Conservation (phyloP, 1,284 basidiomycete species). For the Heterobasidion occidentale region DNA sequence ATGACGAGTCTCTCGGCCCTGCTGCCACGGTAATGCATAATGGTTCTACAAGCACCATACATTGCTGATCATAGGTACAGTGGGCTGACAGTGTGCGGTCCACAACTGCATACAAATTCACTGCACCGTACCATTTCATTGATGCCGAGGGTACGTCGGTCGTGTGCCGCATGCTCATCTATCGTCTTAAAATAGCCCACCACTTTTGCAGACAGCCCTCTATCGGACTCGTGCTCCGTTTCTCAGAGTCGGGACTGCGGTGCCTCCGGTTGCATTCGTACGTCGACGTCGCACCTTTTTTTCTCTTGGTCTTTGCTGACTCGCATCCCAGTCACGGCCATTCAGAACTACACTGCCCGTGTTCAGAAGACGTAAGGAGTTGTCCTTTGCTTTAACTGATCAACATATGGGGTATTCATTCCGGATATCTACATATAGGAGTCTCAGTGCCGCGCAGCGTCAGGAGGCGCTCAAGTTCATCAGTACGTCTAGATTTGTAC, state of each 20-base stretch:
- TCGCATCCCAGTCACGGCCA: constrained; percentile 32
- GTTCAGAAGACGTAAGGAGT: constrained; percentile 27
- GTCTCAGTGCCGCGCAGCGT: constrained; percentile 30
- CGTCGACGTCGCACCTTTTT: constrained; percentile 12
- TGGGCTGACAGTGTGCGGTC: constrained; percentile 40
- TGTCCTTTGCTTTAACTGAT: neutral
- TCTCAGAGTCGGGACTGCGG: constrained; percentile 35
- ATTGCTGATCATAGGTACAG: constrained; percentile 12
- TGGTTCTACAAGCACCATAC: neutral
- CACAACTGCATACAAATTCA: constrained; percentile 31
- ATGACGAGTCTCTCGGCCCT: constrained; percentile 33
- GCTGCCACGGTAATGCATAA: constrained; percentile 31
- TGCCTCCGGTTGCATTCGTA: constrained; percentile 33
- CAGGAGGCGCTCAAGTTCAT: constrained; percentile 47
- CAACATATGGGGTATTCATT: neutral
- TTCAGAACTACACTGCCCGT: constrained; percentile 48
- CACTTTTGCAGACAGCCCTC: constrained; percentile 30
- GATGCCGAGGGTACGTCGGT: constrained; percentile 37
- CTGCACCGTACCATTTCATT: constrained; percentile 35
- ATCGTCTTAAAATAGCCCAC: neutral
- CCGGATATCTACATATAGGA: neutral
- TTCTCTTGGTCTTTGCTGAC: neutral
- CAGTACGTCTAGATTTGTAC: constrained; percentile 10
- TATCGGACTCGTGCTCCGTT: constrained; percentile 37
- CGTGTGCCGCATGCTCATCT: too few species aligned